A percentile compares a stretch with the other conserved stretches of the same genome.
Evolutionary conservation across 139 green algal species (phyloP).

Genomic region (Chlamydomonas sphaeroides): DNA sequence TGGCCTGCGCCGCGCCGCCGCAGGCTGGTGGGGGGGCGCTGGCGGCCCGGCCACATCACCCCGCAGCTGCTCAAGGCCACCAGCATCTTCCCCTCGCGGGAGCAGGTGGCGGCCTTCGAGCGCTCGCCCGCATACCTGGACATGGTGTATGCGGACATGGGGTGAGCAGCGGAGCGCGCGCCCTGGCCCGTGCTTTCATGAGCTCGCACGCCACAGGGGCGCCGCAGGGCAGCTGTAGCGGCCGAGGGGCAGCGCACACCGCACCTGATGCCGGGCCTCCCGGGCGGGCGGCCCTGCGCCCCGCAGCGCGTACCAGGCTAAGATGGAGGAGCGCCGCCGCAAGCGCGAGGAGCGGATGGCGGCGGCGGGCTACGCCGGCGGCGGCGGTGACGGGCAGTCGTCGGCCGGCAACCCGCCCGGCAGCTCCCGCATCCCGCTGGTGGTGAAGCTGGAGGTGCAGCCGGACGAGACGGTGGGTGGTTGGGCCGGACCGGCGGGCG

Average conservation of each 20-base stretch:
- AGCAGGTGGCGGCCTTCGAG: slow-evolving; percentile 49
- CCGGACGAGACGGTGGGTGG: slow-evolving; percentile 6
- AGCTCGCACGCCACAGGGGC: too few species aligned
- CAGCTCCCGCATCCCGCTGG: neutral
- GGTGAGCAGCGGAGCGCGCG: slow-evolving; percentile 7
- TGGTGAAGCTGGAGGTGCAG: neutral
- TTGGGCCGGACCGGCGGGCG: too few species aligned
- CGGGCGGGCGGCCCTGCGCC: neutral
- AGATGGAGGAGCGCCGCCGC: slow-evolving; percentile 29
- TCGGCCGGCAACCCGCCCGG: slow-evolving; percentile 7
- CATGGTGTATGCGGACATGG: slow-evolving; percentile 27
- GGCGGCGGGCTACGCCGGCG: neutral
- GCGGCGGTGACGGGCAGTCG: neutral
- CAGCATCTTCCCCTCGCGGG: slow-evolving; percentile 47
- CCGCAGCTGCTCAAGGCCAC: slow-evolving; percentile 20
- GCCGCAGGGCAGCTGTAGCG: too few species aligned
- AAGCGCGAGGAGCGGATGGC: neutral
- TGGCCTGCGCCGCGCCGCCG: too few species aligned
- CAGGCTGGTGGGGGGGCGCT: too few species aligned
- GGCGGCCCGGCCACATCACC: slow-evolving; percentile 35
- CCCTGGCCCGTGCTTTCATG: too few species aligned
- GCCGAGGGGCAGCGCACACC: too few species aligned
- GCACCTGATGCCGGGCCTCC: too few species aligned
- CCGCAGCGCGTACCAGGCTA: slow-evolving; percentile 19
- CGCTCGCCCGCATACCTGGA: slow-evolving; percentile 48